Evolutionary conservation across 1,139 yeast genomes (phyloP), one percentile per base, ranked within the genome.

Genomic region (Citeromyces hawaiiensis): DNA sequence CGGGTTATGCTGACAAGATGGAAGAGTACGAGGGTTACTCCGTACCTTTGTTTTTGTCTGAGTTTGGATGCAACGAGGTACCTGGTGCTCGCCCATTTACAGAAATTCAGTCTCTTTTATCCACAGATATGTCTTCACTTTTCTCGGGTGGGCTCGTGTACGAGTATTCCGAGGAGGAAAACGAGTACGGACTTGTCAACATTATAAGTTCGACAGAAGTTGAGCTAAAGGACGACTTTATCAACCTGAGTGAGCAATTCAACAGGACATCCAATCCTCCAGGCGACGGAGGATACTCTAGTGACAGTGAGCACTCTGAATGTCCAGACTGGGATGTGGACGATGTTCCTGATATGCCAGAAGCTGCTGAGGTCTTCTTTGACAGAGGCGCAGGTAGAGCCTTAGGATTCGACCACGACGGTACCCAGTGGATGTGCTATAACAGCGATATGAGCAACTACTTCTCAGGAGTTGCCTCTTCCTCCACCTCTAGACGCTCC

Each of bases 141-240:
- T 88, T 87, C 57, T 76, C 91, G 44, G 98, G 98, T 7, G 98
- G 98, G 0, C 65, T 91, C 43, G 93, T 86, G 2, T 91, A 91
- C 56, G 97, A 91, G 56, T 91, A 71, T 59, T 74, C 94, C 2
- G 91, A 87, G 57, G 97, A 86, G 53, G 74, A 81, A 19, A 87
- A 87, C 54, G 76, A 83, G 53, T 91, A 91, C 59, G 98, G 98
- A 0, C 65, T 91, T 35, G 94, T 91, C 2, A 71, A 73, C 10
- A 48, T 49, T 10, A 38, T 41, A 15, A 27, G 29, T 6, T 68
- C 68, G 41, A 57, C 56, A n/a, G 43, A 54, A 3, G 63, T 76
- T 15, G 57, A 64, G 36, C 63, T 70, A 40, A 60, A 68, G 45
- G 56, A 58, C 8, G 94, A 83, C 56, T 82, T 64, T 57, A 60